Evolutionary conservation across 257 asterid species (phyloP).

Genomic region (Craterostigma plantagineum): DNA sequence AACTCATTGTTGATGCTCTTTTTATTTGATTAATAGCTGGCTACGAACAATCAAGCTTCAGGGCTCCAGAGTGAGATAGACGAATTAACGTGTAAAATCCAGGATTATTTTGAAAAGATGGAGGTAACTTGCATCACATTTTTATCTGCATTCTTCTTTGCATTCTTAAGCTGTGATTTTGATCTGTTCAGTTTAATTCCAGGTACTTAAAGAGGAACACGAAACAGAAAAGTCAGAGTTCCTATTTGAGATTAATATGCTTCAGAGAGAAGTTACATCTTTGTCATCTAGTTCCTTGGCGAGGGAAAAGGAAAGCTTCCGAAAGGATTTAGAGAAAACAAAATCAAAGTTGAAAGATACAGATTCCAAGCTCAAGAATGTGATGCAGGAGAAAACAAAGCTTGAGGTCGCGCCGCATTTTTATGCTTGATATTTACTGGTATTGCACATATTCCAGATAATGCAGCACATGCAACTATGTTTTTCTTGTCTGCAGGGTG

Average conservation of each 20-base stretch:
- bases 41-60: conserved; percentile 30
- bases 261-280: conserved; percentile 41
- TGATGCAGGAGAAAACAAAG: conserved; percentile 82
- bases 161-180: conserved; percentile 11
- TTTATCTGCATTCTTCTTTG: conserved; percentile 6
- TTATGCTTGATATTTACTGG: conserved; percentile 8
- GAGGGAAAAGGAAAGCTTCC: conserved; percentile 66
- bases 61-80: conserved; percentile 42
- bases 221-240: conserved; percentile 46
- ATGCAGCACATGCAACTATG: background rate
- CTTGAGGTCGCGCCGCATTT: conserved; percentile 62
- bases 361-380: conserved; percentile 71
- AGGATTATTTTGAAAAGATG: conserved; percentile 25
- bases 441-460: background rate
- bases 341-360: conserved; percentile 65
- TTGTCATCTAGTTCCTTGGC: conserved; percentile 62
- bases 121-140: conserved; percentile 22
- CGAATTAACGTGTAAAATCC: conserved; percentile 29
- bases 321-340: conserved; percentile 89
- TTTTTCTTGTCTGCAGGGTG: conserved; percentile 50
- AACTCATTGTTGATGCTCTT: conserved; percentile 12
- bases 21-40: conserved; percentile 26
- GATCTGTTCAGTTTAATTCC: conserved; percentile 15
- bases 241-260: conserved; percentile 33
- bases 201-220: conserved; percentile 42